Conservation (phyloP, 345 rosid species). For the Draba incana region DNA sequence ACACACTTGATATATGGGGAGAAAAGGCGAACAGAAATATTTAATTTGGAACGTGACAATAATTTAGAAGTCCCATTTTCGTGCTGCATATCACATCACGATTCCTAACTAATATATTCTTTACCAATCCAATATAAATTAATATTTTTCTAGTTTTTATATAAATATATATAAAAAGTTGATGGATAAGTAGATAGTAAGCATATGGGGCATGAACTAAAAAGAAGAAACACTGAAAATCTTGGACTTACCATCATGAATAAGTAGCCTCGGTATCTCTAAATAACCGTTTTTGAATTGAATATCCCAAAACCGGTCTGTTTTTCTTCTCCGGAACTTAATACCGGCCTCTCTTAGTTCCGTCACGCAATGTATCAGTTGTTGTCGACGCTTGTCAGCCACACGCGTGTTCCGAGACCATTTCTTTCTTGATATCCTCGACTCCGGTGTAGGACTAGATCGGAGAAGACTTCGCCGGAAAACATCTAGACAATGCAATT, state of each 20-base stretch:
- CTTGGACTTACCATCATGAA: slow-evolving; percentile 66
- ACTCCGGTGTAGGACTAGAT: slow-evolving; percentile 59
- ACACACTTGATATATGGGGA: background rate
- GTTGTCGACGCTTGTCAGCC: slow-evolving; percentile 81
- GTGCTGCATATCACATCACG: background rate
- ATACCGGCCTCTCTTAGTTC: slow-evolving; percentile 79
- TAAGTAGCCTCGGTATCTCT: slow-evolving; percentile 68
- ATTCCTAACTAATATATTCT: background rate
- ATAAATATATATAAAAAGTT: background rate
- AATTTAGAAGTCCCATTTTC: background rate
- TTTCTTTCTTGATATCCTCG: slow-evolving; percentile 56
- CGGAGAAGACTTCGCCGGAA: slow-evolving; percentile 67
- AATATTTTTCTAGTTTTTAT: no score
- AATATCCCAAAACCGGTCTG: slow-evolving; percentile 89
- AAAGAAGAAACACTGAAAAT: background rate
- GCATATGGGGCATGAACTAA: background rate
- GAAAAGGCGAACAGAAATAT: background rate
- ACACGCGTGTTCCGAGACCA: slow-evolving; percentile 60
- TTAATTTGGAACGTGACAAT: no score
- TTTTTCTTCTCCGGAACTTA: slow-evolving; percentile 69
- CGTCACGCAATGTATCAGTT: slow-evolving; percentile 75
- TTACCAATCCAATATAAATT: background rate
- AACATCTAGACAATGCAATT: slow-evolving; percentile 80
- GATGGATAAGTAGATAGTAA: background rate
- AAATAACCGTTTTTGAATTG: slow-evolving; percentile 74